Evolutionary conservation across 2,329 filamentous ascomycete species (phyloP).

Genomic region (Penicillium sp.): DNA sequence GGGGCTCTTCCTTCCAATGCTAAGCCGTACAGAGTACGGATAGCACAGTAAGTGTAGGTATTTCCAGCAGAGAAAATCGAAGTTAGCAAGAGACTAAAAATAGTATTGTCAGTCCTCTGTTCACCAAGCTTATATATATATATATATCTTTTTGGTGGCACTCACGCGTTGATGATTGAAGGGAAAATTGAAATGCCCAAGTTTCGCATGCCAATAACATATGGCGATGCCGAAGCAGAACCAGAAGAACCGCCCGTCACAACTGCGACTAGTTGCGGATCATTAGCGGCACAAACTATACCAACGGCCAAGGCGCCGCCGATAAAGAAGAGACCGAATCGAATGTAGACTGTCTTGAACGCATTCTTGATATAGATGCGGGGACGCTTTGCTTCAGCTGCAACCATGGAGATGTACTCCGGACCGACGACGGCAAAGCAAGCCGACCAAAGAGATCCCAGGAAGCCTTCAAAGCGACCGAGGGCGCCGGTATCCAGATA

Average conservation of each 20-base stretch:
- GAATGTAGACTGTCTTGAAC: constrained; percentile 73
- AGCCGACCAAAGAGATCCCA: constrained; percentile 70
- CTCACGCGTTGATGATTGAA: constrained; percentile 56
- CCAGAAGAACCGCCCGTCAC: constrained; percentile 15
- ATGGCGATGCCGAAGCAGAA: constrained; percentile 57
- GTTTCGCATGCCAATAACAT: constrained; percentile 62
- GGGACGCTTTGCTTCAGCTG: constrained; percentile 68
- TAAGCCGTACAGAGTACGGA: constrained; percentile 53
- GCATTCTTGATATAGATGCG: constrained; percentile 67
- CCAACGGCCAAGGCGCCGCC: constrained; percentile 68
- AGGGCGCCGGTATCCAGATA: constrained; percentile 60
- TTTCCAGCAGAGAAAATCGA: constrained; percentile 58
- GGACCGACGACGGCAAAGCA: constrained; percentile 63
- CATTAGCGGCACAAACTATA: constrained; percentile 66
- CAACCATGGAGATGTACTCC: constrained; percentile 60
- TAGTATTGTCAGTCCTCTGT: background rate
- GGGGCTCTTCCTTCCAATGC: constrained; percentile 55
- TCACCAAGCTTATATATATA: too few relatives aligned
- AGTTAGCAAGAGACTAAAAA: constrained; percentile 44
- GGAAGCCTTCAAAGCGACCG: constrained; percentile 53
- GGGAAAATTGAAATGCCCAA: constrained; percentile 54
- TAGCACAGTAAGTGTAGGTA: constrained; percentile 55
- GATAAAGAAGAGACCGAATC: constrained; percentile 72
- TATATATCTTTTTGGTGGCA: background rate
- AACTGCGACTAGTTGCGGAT: constrained; percentile 35